Evolutionary conservation across 1,284 basidiomycete species (phyloP).

Genomic region (Gymnopus androsaceus): DNA sequence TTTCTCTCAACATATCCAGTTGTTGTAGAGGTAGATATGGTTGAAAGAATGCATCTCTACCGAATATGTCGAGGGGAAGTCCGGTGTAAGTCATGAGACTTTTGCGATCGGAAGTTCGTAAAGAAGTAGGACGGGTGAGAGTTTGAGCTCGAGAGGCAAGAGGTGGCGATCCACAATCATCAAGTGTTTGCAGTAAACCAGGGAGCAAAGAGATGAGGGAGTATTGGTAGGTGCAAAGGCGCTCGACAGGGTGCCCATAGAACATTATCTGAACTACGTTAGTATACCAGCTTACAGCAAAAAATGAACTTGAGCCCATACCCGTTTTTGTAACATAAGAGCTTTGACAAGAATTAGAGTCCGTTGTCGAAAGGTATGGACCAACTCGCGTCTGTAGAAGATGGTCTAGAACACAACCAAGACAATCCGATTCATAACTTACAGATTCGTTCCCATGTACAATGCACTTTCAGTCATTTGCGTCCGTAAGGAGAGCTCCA

Average conservation of each 20-base stretch:
- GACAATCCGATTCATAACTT: conserved; percentile 29
- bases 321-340: conserved; percentile 89
- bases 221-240: conserved; percentile 96
- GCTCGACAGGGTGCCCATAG: conserved; percentile 95
- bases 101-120: conserved; percentile 88
- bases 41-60: conserved; percentile 95
- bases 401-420: conserved; percentile 1
- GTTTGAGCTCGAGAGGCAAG: conserved; percentile 73
- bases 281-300: not conserved
- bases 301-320: conserved; percentile 31
- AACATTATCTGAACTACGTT: conserved; percentile 79
- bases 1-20: conserved; percentile 83
- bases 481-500: conserved; percentile 67
- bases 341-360: conserved; percentile 95
- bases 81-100: conserved; percentile 93
- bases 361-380: conserved; percentile 92
- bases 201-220: conserved; percentile 86
- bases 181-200: conserved; percentile 83
- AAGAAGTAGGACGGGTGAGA: conserved; percentile 73
- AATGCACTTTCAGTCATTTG: conserved; percentile 80
- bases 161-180: conserved; percentile 90
- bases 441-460: conserved; percentile 91
- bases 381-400: conserved; percentile 72
- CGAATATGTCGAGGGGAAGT: conserved; percentile 86
- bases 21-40: conserved; percentile 97